Evolutionary conservation across 177 flowering plant species (phyloP).

Genomic region (Vitis hybrid): DNA sequence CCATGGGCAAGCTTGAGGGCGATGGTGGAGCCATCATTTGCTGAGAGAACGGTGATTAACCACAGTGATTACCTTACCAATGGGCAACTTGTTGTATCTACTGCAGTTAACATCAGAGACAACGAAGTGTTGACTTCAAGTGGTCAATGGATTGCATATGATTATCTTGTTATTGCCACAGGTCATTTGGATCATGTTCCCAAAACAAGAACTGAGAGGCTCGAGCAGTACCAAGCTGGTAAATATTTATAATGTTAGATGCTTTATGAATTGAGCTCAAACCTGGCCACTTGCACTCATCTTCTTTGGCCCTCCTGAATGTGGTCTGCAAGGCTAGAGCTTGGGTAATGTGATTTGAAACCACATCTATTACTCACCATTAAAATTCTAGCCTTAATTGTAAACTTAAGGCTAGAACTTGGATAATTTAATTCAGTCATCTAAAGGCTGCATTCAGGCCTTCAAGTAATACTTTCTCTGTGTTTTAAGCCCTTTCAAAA

Average conservation of each 20-base stretch:
- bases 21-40: slow-evolving; percentile 82
- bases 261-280: neutral
- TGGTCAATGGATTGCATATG: slow-evolving; percentile 51
- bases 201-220: slow-evolving; percentile 44
- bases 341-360: too few relatives aligned
- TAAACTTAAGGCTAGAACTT: too few relatives aligned
- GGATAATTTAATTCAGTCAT: too few relatives aligned
- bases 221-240: slow-evolving; percentile 57
- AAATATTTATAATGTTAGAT: neutral
- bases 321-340: too few relatives aligned
- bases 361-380: too few relatives aligned
- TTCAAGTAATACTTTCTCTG: too few relatives aligned
- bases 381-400: too few relatives aligned
- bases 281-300: too few relatives aligned
- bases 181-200: slow-evolving; percentile 60
- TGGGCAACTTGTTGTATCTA: slow-evolving; percentile 47
- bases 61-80: slow-evolving; percentile 69
- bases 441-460: too few relatives aligned
- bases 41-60: slow-evolving; percentile 57
- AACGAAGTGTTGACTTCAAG: slow-evolving; percentile 62
- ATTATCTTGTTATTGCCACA: slow-evolving; percentile 80
- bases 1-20: slow-evolving; percentile 78
- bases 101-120: slow-evolving; percentile 42
- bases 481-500: too few relatives aligned
- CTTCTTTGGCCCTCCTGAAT: too few relatives aligned